Evolutionary conservation across 805 yeast species (phyloP), one percentile per base, ranked within the genome.

Genomic region (Starmerella etchellsii): DNA sequence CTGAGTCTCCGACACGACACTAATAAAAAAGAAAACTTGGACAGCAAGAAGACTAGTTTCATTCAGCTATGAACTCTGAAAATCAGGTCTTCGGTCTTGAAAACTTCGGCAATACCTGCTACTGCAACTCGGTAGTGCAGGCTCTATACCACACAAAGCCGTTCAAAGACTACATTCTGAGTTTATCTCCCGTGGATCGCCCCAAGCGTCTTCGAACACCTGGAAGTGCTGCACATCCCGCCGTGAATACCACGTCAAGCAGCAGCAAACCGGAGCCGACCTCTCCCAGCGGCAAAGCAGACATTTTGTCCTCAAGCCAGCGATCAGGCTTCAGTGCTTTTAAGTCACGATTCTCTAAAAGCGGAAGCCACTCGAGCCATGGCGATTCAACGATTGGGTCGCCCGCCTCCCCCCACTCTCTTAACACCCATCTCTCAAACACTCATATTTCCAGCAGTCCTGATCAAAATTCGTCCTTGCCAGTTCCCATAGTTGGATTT

Each of bases 101-200:
- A 48, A 65, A 65, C 51, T 62, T 63, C 43, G 66, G 67, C 34
- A 60, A 85, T 57, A 85, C 96, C 0, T 91, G 97, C 63, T 88
- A 88, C 63, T 82, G 94, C 61, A 91, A 91, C 53, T 83, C 95
- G 9, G 81, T 91, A 24, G 63, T 91, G 20, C 98, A 91, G 58
- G 83, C 94, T 50, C 68, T 88, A 9, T 88, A 73, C 64, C 78
- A 81, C 61, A 70, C 88, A 3, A 68, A 71, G 21, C 70, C 69
- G 23, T 84, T 91, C 54, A 70, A 96, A 34, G 60, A 65, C 15
- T 68, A 67, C 39, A 56, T 81, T 1, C 57, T 34, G 8, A 21
- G 39, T 9, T 38, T 21, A 31, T 47, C 20, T 54, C 57, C 34
- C 2, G 29, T 43, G 8, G 46, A 45, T 40, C 58, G 70, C 43